These are phyloP conservation scores for Candida mattraensis DNA, from an alignment of 805 yeast genomes.

Conservation along the genomic window DNA sequence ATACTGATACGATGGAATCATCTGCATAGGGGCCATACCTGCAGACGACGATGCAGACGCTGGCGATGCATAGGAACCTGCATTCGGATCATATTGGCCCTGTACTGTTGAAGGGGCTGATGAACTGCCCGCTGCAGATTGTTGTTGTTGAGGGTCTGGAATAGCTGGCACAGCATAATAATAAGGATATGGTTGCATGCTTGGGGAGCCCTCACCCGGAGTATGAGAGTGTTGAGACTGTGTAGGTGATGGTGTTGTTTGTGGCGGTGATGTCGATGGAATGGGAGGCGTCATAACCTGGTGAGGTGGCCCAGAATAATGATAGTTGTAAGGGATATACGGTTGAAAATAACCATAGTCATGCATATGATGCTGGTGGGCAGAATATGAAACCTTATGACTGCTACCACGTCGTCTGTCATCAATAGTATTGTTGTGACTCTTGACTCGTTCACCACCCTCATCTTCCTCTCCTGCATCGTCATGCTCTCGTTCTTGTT, in stretches of 20 bases:
- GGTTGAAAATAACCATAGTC: conserved; percentile 19
- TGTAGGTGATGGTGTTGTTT: conserved; percentile 4
- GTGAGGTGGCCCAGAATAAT: conserved; percentile 8
- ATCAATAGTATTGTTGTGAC: conserved; percentile 4
- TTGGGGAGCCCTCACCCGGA: conserved; percentile 4
- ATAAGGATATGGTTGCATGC: conserved; percentile 14
- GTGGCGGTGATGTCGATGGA: conserved; percentile 1
- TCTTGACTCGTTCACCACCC: conserved; percentile 17
- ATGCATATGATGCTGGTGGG: conserved; percentile 6
- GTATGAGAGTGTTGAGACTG: too few relatives aligned
- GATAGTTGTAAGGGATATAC: conserved; percentile 15
- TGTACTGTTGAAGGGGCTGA: conserved; percentile 5
- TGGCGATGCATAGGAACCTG: conserved; percentile 2
- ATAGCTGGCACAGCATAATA: conserved; percentile 14
- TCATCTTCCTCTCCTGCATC: conserved; percentile 8
- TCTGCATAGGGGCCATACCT: conserved; percentile 8
- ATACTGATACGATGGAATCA: conserved; percentile 18
- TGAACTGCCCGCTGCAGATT: conserved; percentile 4
- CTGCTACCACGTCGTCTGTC: conserved; percentile 6
- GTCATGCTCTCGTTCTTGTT: conserved; percentile 1
- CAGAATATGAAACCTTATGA: conserved; percentile 1
- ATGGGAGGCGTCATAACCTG: conserved; percentile 7
- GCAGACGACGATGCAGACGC: conserved; percentile 9
- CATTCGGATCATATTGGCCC: neutral
- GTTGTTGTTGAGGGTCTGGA: conserved; percentile 2